These are phyloP conservation scores for Stagonosporopsis vannaccii DNA, from an alignment of 2,329 filamentous ascomycete species.

Conservation along the genomic window DNA sequence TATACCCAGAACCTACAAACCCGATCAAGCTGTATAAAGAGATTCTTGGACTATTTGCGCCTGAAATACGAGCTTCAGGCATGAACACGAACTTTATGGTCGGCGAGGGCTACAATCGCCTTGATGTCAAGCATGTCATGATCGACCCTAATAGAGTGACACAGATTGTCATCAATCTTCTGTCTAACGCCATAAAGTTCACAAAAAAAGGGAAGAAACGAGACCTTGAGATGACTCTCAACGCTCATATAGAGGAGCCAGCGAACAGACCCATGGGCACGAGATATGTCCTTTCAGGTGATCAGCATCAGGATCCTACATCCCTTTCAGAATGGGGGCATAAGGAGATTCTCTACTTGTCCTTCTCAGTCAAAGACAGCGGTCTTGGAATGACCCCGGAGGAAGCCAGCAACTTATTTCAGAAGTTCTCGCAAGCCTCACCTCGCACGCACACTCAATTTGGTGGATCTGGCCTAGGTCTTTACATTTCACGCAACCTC, in stretches of 20 bases:
- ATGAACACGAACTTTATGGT: constrained; percentile 68
- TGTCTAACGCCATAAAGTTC: constrained; percentile 46
- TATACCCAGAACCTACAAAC: constrained; percentile 26
- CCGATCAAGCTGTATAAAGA: constrained; percentile 36
- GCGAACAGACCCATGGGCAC: constrained; percentile 17
- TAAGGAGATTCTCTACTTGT: constrained; percentile 11
- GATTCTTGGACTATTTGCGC: constrained; percentile 21
- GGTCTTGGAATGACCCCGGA: constrained; percentile 7
- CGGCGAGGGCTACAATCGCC: constrained; percentile 52
- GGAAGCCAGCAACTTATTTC: constrained; percentile 13
- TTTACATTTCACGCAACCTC: constrained; percentile 38
- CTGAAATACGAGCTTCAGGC: constrained; percentile 45
- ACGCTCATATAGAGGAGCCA: constrained; percentile 9
- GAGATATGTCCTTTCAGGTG: constrained; percentile 41
- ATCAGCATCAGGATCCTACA: constrained; percentile 63
- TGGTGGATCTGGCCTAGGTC: constrained; percentile 30
- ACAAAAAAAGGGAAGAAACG: constrained; percentile 25
- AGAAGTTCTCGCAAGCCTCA: constrained; percentile 19
- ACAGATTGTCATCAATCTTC: constrained; percentile 40
- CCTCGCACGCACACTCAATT: constrained; percentile 58
- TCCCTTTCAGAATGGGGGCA: constrained; percentile 10
- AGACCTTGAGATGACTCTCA: constrained; percentile 11
- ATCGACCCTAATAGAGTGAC: constrained; percentile 48
- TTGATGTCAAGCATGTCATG: constrained; percentile 64
- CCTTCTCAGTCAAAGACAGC: constrained; percentile 17